A percentile compares a stretch with the other conserved stretches of the same genome.
Evolutionary conservation across 2,329 filamentous ascomycete species (phyloP).

Genomic region (Cytospora piceicola): DNA sequence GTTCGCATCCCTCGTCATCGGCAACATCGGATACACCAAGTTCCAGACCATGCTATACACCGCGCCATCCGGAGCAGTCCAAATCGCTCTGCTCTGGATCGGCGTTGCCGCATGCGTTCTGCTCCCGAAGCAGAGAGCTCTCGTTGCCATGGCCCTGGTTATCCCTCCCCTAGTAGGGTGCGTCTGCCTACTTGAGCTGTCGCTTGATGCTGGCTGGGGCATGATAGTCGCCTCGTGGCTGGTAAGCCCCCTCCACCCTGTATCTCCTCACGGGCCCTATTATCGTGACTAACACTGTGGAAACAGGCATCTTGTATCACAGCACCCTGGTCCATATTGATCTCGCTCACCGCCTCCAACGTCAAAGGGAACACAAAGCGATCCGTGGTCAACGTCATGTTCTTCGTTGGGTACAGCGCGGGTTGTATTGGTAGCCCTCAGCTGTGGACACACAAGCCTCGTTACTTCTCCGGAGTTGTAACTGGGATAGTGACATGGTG

Average conservation of each 20-base stretch:
- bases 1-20: constrained; percentile 56
- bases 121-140: constrained; percentile 45
- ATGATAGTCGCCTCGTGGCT: constrained; percentile 54
- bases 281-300: neutral
- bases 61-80: constrained; percentile 52
- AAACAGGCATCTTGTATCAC: constrained; percentile 48
- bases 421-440: constrained; percentile 53
- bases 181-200: constrained; percentile 48
- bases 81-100: constrained; percentile 51
- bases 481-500: constrained; percentile 49
- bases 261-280: neutral
- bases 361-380: constrained; percentile 57
- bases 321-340: constrained; percentile 46
- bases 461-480: constrained; percentile 52
- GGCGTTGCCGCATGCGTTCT: constrained; percentile 45
- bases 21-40: constrained; percentile 48
- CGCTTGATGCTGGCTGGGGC: constrained; percentile 47
- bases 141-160: constrained; percentile 45
- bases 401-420: constrained; percentile 55
- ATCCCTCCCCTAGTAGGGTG: constrained; percentile 49
- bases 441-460: constrained; percentile 49
- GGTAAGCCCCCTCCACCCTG: constrained; percentile 32
- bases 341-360: constrained; percentile 52
- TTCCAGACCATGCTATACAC: constrained; percentile 52
- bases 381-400: constrained; percentile 50